Conservation (phyloP, 257 asterid genomes). For the Nyctanthes arbortristis region DNA sequence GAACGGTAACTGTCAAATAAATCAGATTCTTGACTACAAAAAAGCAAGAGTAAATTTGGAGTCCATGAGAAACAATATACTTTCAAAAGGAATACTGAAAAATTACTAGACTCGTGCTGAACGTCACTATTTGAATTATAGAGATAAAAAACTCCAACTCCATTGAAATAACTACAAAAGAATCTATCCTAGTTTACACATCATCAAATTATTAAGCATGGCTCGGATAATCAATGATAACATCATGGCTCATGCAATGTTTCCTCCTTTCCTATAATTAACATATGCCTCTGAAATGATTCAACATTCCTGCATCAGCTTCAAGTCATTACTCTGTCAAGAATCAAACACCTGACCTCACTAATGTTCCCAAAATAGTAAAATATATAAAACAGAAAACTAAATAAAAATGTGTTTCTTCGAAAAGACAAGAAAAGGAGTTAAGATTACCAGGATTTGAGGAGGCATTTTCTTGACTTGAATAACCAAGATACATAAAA, state of each 20-base stretch:
- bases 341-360: no score
- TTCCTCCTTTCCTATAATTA: neutral
- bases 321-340: neutral
- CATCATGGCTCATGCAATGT: no score
- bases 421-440: neutral
- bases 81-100: neutral
- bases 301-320: neutral
- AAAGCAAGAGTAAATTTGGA: neutral
- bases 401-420: neutral
- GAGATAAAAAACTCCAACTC: neutral
- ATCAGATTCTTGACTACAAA: neutral
- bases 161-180: neutral
- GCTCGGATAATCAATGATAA: neutral
- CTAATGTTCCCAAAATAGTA: neutral
- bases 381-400: neutral
- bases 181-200: neutral
- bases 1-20: neutral
- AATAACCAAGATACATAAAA: constrained; percentile 34
- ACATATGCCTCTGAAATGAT: neutral
- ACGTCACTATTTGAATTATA: neutral
- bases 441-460: constrained; percentile 39
- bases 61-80: neutral
- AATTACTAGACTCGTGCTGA: neutral
- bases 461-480: constrained; percentile 31
- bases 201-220: neutral